These are phyloP conservation scores for Ogataea paraovalis DNA, from an alignment of 805 yeast genomes.

Conservation along the genomic window DNA sequence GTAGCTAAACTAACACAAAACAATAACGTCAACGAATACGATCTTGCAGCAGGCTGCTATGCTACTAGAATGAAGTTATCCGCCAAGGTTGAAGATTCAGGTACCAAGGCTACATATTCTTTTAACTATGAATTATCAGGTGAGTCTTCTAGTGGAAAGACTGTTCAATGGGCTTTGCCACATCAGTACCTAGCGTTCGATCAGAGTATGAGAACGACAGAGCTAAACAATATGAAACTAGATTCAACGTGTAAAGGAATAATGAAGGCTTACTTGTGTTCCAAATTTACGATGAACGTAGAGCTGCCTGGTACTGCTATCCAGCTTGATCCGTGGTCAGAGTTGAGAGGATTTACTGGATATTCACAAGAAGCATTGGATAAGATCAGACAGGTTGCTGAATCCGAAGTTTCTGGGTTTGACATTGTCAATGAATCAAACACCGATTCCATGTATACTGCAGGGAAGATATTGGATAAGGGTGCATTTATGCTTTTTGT, in stretches of 20 bases:
- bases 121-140: conserved; percentile 36
- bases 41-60: conserved; percentile 66
- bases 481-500: conserved; percentile 83
- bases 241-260: conserved; percentile 54
- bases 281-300: conserved; percentile 28
- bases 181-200: conserved; percentile 44
- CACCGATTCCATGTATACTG: conserved; percentile 81
- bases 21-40: conserved; percentile 43
- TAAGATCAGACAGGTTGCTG: conserved; percentile 44
- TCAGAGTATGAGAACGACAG: conserved; percentile 17
- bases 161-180: conserved; percentile 48
- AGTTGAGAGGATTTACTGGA: conserved; percentile 36
- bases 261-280: conserved; percentile 44
- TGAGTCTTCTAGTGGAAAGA: conserved; percentile 16
- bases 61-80: conserved; percentile 42
- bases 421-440: conserved; percentile 57
- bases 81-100: conserved; percentile 34
- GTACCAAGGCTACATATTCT: conserved; percentile 35
- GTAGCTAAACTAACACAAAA: conserved; percentile 38
- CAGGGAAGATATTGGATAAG: conserved; percentile 86
- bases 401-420: conserved; percentile 44
- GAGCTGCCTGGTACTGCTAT: conserved; percentile 31
- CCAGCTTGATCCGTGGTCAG: conserved; percentile 56
- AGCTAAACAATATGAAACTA: conserved; percentile 29
- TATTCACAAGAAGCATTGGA: conserved; percentile 35